A percentile compares a stretch with the other conserved stretches of the same genome.
Conservation (phyloP, 306 rosid species). For the Prunus mira region DNA sequence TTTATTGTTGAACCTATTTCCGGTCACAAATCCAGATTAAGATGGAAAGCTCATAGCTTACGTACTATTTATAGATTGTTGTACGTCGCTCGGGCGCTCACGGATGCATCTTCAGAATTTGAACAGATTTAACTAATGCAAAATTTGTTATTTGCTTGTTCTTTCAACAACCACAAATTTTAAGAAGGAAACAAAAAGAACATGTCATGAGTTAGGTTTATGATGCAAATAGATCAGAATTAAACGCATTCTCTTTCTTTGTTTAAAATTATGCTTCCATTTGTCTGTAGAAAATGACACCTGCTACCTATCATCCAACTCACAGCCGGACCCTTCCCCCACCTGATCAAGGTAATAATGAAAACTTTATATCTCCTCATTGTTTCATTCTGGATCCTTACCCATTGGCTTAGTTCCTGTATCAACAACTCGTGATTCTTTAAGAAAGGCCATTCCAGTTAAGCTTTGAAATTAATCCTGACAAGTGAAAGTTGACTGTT, state of each 20-base stretch:
- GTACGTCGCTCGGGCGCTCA: not conserved
- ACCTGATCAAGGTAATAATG: slow-evolving; percentile 77
- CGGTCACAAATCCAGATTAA: not conserved
- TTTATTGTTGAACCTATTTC: not conserved
- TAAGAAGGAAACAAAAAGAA: not conserved
- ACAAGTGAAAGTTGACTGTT: not conserved
- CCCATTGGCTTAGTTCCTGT: not conserved
- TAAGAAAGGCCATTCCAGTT: no score
- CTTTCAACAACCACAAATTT: not conserved
- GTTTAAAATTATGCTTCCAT: slow-evolving; percentile 11
- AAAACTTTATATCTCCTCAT: not conserved
- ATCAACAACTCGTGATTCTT: not conserved
- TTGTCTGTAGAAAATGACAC: slow-evolving; percentile 59
- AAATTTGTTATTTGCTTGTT: not conserved
- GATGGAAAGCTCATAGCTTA: not conserved
- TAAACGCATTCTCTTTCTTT: not conserved
- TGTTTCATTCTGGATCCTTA: not conserved
- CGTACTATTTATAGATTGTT: not conserved
- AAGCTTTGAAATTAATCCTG: no score
- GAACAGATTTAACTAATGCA: not conserved
- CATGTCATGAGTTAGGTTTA: not conserved
- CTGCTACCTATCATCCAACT: slow-evolving; percentile 80
- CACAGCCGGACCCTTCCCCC: slow-evolving; percentile 77
- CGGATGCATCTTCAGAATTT: not conserved
- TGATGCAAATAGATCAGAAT: not conserved